Evolutionary conservation across 768 basidiomycete genomes (phyloP), one percentile per base, ranked within the genome.

Genomic region (Pholiota microspora): DNA sequence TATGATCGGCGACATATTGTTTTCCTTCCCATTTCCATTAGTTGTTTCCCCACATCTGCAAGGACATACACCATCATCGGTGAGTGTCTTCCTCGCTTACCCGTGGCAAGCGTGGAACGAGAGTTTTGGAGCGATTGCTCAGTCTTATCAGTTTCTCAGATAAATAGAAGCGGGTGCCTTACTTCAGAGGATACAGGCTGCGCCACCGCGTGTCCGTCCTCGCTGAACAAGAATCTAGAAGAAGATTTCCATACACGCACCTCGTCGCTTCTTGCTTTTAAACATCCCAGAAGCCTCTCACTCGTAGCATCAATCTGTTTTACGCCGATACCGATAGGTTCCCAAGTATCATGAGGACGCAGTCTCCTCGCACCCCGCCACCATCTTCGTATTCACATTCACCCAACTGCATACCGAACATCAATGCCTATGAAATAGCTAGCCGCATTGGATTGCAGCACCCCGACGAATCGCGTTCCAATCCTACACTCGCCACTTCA

Each of bases 401-500:
- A 29, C 53, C 45, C n/a, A 32, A 47, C 21, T 18, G 32, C 23
- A 38, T 45, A 21, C 53, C 53, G 4, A 12, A 35, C 8, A 54
- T 54, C 9, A 47, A 27, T 15, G 35, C 28, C 34, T n/a, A 54
- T 27, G 53, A 54, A 24, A 46, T 54, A n/a, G 27, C 53, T 8
- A 46, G 45, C 23, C 53, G 53, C 36, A 46, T 54, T 23, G 53
- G 53, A 18, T 45, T 54, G 16, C 45, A 45, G 21, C 45, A 27
- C 1, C 24, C 46, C 7, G 45, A 46, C 9, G 45, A 21, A 8
- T 36, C 35, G 25, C 29, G 36, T 51, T 28, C 16, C 57, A 28
- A 53, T 58, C 27, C 44, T 44, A 36, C 52, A 56, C 24, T 56
- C 54, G 24, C 38, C 52, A 38, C 53, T 53, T 21, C 56, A 54